A percentile compares a stretch with the other conserved stretches of the same genome.
phyloP scores from a whole-genome alignment of 352 stramenopile species.

The Aphanomyces cochlioides region DNA sequence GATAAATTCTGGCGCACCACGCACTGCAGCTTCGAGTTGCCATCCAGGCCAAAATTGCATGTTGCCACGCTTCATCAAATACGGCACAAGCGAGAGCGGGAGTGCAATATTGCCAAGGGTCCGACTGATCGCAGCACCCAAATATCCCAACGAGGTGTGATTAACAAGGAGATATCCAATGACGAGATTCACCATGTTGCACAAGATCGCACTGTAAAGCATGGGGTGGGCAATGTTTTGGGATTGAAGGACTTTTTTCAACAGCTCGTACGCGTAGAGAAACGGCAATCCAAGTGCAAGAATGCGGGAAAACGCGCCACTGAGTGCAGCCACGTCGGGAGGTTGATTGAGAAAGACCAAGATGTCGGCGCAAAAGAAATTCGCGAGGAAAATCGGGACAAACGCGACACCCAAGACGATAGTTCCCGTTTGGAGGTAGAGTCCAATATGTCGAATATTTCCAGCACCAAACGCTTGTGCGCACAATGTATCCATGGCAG shows the following conservation, averaged over 20 bases:
- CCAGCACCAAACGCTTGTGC: slow-evolving; percentile 79
- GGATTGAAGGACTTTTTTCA: slow-evolving; percentile 82
- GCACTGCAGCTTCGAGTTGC: slow-evolving; percentile 54
- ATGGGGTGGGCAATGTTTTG: slow-evolving; percentile 84
- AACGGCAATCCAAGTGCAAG: slow-evolving; percentile 81
- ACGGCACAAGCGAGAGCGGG: slow-evolving; percentile 56
- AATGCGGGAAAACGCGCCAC: slow-evolving; percentile 61
- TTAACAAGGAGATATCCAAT: slow-evolving; percentile 87
- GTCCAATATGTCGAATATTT: slow-evolving; percentile 77
- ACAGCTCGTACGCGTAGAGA: slow-evolving; percentile 67
- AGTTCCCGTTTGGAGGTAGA: slow-evolving; percentile 82
- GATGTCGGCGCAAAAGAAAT: slow-evolving; percentile 74
- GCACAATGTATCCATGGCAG: slow-evolving; percentile 88
- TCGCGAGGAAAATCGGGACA: slow-evolving; percentile 51
- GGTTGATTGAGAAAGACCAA: slow-evolving; percentile 70
- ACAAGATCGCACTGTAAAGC: slow-evolving; percentile 67
- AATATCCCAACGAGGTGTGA: slow-evolving; percentile 64
- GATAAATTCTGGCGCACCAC: slow-evolving; percentile 69
- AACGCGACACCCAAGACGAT: slow-evolving; percentile 66
- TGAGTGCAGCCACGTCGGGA: slow-evolving; percentile 57
- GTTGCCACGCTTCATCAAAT: slow-evolving; percentile 60
- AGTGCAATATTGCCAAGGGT: slow-evolving; percentile 41
- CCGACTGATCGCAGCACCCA: slow-evolving; percentile 65
- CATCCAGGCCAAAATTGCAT: slow-evolving; percentile 76
- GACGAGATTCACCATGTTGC: slow-evolving; percentile 71